These are phyloP conservation scores for Colletotrichum sp. DNA, from an alignment of 2,329 filamentous ascomycete genomes.

Conservation along the genomic window DNA sequence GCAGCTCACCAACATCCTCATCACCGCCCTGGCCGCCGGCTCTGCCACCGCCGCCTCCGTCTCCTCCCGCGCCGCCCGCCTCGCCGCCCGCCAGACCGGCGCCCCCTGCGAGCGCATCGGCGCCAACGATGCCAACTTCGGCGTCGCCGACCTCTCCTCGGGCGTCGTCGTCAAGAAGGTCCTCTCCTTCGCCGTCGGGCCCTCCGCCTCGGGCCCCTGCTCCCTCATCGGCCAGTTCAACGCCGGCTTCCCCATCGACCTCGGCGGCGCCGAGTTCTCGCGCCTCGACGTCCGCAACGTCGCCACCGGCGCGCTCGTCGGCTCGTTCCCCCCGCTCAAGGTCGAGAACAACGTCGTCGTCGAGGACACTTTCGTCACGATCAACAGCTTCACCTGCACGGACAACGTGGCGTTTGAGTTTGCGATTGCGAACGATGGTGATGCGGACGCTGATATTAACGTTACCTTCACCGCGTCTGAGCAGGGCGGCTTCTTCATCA, in stretches of 20 bases:
- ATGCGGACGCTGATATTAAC: background rate
- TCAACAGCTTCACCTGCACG: slow-evolving; percentile 12
- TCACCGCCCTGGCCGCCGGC: background rate
- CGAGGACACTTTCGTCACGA: background rate
- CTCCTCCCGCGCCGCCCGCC: background rate
- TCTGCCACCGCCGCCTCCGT: background rate
- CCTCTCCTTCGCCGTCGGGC: background rate
- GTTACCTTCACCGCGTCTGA: background rate
- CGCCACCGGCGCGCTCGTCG: background rate
- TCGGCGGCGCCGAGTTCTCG: background rate
- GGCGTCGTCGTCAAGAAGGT: slow-evolving; percentile 6
- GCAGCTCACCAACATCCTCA: slow-evolving; percentile 10
- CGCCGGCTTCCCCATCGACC: slow-evolving; percentile 8
- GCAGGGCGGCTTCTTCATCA: background rate
- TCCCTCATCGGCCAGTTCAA: slow-evolving; percentile 7
- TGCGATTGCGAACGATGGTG: background rate
- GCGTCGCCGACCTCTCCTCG: background rate
- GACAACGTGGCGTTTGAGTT: background rate
- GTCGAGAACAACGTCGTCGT: background rate
- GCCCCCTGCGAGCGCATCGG: background rate
- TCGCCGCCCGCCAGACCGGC: background rate
- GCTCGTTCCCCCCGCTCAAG: slow-evolving; percentile 9
- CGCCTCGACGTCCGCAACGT: slow-evolving; percentile 8
- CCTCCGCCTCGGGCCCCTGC: slow-evolving; percentile 1
- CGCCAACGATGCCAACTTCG: slow-evolving; percentile 4